A percentile compares a stretch with the other conserved stretches of the same genome.
phyloP scores from a whole-genome alignment of 176 grass and related monocot genomes.

The Pontederia paniculata region DNA sequence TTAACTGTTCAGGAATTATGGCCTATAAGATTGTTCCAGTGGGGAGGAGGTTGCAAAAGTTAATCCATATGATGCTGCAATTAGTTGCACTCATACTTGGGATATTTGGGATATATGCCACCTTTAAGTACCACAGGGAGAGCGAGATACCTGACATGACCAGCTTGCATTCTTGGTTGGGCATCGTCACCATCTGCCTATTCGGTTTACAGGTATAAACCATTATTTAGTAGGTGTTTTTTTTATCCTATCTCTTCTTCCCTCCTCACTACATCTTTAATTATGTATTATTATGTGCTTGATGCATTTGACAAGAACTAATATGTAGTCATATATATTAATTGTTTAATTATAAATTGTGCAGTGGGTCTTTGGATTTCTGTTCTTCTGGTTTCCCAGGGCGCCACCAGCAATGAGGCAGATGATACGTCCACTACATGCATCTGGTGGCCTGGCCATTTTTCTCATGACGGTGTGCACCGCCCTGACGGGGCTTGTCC shows the following conservation, averaged over 20 bases:
- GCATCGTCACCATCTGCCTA: slow-evolving; percentile 56
- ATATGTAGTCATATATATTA: too few relatives aligned
- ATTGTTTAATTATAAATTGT: too few relatives aligned
- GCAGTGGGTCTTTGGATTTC: slow-evolving; percentile 87
- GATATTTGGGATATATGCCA: slow-evolving; percentile 75
- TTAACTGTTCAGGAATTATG: slow-evolving; percentile 45
- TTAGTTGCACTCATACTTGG: slow-evolving; percentile 59
- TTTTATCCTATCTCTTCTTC: too few relatives aligned
- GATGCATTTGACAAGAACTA: too few relatives aligned
- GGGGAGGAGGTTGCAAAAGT: slow-evolving; percentile 35
- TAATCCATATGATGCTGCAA: slow-evolving; percentile 68
- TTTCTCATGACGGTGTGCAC: slow-evolving; percentile 79
- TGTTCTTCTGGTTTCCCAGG: slow-evolving; percentile 50
- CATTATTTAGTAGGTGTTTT: not conserved
- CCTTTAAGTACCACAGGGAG: slow-evolving; percentile 76
- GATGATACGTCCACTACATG: slow-evolving; percentile 27
- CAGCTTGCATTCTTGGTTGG: slow-evolving; percentile 79
- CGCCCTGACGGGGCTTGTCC: slow-evolving; percentile 59
- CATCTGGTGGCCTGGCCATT: slow-evolving; percentile 42
- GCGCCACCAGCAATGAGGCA: slow-evolving; percentile 5
- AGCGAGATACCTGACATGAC: slow-evolving; percentile 35
- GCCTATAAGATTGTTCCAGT: slow-evolving; percentile 49
- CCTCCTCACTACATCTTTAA: too few relatives aligned
- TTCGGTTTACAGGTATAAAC: slow-evolving; percentile 54
- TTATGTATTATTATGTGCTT: too few relatives aligned